phyloP scores from a whole-genome alignment of 257 asterid genomes.

The Solanum raphanifolium region DNA sequence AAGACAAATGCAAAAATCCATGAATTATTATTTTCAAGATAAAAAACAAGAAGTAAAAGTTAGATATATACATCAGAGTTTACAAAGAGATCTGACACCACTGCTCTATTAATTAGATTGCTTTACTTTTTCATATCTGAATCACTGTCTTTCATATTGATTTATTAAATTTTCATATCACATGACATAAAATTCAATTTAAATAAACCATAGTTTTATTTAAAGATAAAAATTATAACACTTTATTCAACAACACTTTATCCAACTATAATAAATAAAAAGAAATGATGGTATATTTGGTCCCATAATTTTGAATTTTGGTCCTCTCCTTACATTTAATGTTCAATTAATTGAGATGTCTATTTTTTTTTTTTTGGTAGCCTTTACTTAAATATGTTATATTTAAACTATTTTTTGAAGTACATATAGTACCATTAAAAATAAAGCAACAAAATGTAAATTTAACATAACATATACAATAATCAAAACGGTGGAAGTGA shows the following conservation, averaged over 20 bases:
- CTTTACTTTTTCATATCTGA: not conserved
- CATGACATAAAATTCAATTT: not conserved
- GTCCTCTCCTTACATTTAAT: not conserved
- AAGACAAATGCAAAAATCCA: not conserved
- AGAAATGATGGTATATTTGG: not conserved
- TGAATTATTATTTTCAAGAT: not conserved
- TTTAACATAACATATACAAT: not conserved
- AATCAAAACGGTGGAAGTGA: not conserved
- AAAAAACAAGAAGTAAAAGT: not conserved
- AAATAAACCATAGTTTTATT: not conserved
- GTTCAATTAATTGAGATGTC: not conserved
- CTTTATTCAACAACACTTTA: not conserved
- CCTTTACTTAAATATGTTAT: not conserved
- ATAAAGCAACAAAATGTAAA: not conserved
- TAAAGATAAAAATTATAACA: not conserved
- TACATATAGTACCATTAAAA: not conserved
- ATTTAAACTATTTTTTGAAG: too few relatives aligned
- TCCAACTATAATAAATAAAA: not conserved
- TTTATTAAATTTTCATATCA: not conserved
- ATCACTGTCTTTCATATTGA: not conserved
- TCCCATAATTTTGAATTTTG: not conserved
- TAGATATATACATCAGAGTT: not conserved
- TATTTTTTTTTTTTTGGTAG: not conserved
- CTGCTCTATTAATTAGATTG: not conserved
- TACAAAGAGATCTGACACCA: not conserved